A percentile compares a stretch with the other conserved stretches of the same genome.
Conservation (phyloP, 148 eudicot genomes). For the Cornus suecica region DNA sequence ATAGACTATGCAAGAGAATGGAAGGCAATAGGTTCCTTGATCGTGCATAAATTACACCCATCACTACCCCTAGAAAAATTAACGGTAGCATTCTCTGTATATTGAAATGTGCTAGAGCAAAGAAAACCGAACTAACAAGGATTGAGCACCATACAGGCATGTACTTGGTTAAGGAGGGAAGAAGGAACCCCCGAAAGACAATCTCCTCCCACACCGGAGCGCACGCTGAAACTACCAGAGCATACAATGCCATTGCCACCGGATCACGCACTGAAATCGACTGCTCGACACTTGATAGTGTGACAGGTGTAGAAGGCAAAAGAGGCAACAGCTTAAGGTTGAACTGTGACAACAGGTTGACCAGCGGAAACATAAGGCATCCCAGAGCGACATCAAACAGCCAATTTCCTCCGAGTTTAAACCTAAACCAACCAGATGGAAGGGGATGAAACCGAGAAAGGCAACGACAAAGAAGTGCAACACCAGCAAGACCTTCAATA, state of each 20-base stretch:
- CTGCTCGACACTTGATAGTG: constrained; percentile 74
- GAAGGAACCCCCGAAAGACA: constrained; percentile 76
- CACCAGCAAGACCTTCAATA: constrained; percentile 75
- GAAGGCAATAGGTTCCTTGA: constrained; percentile 77
- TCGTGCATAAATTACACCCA: constrained; percentile 70
- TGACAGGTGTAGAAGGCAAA: constrained; percentile 64
- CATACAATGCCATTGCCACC: constrained; percentile 69
- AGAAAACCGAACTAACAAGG: constrained; percentile 66
- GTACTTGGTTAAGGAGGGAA: constrained; percentile 81
- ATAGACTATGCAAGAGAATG: constrained; percentile 77
- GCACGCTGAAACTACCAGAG: constrained; percentile 66
- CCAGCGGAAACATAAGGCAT: constrained; percentile 85
- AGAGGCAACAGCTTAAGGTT: constrained; percentile 67
- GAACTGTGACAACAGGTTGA: constrained; percentile 71
- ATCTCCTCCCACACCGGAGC: constrained; percentile 91
- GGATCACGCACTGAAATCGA: constrained; percentile 78
- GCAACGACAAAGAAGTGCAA: constrained; percentile 63
- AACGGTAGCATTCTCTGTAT: constrained; percentile 80
- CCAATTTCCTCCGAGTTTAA: constrained; percentile 75
- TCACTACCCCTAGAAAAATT: constrained; percentile 71
- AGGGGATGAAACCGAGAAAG: constrained; percentile 74
- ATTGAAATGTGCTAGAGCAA: constrained; percentile 84
- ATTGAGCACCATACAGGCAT: constrained; percentile 87
- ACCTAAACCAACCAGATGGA: constrained; percentile 71
- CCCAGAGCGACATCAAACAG: constrained; percentile 66